phyloP scores from a whole-genome alignment of 495 filamentous ascomycete genomes.

The Hypoxylon lenormandii region DNA sequence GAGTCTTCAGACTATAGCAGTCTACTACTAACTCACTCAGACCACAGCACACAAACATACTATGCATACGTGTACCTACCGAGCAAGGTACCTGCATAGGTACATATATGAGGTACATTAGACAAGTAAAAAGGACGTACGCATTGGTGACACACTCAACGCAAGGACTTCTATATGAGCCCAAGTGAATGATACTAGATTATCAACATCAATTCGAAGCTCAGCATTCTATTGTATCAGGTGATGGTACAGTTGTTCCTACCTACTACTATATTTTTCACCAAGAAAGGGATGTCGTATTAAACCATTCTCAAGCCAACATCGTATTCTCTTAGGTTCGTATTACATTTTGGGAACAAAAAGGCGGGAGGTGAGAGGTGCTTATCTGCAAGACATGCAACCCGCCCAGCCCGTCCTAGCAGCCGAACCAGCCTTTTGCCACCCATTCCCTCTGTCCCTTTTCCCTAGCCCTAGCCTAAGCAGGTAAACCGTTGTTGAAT shows the following conservation, averaged over 20 bases:
- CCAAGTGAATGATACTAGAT: no score
- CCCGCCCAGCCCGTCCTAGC: constrained; percentile 17
- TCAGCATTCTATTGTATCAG: no score
- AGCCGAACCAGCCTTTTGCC: constrained; percentile 30
- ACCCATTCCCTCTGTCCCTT: constrained; percentile 1
- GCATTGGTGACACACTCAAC: no score
- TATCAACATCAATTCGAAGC: no score
- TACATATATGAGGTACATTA: no score
- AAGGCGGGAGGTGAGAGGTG: neutral
- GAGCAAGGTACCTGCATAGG: no score
- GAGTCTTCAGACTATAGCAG: neutral
- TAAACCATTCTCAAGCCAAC: constrained; percentile 1
- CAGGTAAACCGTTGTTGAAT: no score
- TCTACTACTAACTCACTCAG: neutral
- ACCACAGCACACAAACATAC: neutral
- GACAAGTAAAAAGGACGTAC: no score
- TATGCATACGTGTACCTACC: no score
- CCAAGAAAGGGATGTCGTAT: constrained; percentile 14
- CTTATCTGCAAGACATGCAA: constrained; percentile 23
- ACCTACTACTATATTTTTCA: neutral
- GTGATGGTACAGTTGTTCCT: no score
- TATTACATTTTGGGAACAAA: constrained; percentile 12
- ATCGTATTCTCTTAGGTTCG: constrained; percentile 37
- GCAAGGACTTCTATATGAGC: no score
- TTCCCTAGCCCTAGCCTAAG: no score